phyloP scores from a whole-genome alignment of 2,329 filamentous ascomycete genomes.

The Didymosphaeria variabile region DNA sequence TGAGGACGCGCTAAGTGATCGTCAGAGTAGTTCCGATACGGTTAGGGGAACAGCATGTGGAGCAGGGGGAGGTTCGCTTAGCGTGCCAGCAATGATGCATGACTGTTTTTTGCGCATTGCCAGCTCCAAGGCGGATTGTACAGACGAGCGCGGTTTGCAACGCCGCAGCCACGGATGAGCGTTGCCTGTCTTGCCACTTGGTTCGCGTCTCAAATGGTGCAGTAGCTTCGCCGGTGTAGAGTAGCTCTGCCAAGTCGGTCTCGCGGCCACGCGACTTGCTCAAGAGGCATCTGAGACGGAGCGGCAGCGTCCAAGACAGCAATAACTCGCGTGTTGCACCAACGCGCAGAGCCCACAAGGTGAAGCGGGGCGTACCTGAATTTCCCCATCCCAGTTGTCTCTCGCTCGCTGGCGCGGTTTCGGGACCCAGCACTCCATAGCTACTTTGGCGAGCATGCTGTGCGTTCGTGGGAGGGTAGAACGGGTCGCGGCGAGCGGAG shows the following conservation, averaged over 20 bases:
- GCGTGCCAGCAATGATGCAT: constrained; percentile 28
- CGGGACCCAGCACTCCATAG: constrained; percentile 48
- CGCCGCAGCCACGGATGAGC: neutral
- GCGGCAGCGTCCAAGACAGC: constrained; percentile 24
- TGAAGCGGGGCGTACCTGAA: constrained; percentile 46
- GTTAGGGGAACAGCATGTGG: constrained; percentile 16
- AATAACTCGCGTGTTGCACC: constrained; percentile 19
- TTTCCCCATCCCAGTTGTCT: constrained; percentile 45
- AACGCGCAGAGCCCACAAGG: constrained; percentile 18
- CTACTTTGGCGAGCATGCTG: constrained; percentile 52
- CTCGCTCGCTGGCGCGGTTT: constrained; percentile 40
- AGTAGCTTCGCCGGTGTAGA: constrained; percentile 9
- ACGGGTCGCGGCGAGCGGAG: constrained; percentile 57
- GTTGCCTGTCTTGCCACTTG: neutral
- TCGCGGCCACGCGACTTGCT: constrained; percentile 29
- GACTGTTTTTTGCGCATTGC: constrained; percentile 14
- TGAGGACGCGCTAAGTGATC: constrained; percentile 40
- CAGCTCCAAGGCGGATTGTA: neutral
- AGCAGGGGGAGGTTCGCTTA: constrained; percentile 32
- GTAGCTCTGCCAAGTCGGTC: constrained; percentile 8
- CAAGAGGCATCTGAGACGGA: constrained; percentile 25
- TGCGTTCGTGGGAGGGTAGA: constrained; percentile 48
- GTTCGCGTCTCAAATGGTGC: neutral
- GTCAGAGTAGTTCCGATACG: constrained; percentile 22
- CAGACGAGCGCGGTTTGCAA: neutral